Evolutionary conservation across 345 rosid species (phyloP), one percentile per base, ranked within the genome.

Genomic region (Carallia pectinifolia): DNA sequence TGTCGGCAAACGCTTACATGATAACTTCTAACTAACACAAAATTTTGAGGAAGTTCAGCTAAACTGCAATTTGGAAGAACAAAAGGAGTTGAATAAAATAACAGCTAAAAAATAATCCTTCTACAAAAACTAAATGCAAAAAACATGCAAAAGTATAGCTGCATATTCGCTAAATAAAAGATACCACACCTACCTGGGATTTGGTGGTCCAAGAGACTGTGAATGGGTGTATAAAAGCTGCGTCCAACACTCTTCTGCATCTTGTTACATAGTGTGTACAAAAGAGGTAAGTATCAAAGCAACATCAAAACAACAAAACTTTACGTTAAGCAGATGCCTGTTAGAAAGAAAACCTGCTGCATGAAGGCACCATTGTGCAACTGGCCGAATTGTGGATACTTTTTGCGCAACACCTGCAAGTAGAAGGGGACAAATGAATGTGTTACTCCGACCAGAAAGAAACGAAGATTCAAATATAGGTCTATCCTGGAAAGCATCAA

Each of bases 191-290:
- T 74, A 84, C 96, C 83, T 81, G 79, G 85, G 72, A 77, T 68
- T 77, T 27, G 89, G 83, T 65, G 96, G 65, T 77, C 87, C 74
- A 39, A 95, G 90, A 66, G 97, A 88, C 79, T 86, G 99, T 19
- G 99, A 92, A 76, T 90, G 96, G 10, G 97, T 92, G 82, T 88
- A 90, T 48, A 95, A 72, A 74, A 95, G 90, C 71, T 92, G 99
- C 13, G 96, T 84, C 99, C 99, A 95, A 80, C 99, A 95, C 80
- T 92, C 99, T 80, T 95, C 99, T 71, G 98, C 98, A 82, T 92
- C 99, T 97, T 95, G 86, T 75, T 58, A 66, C 9, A 63, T 5
- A 78, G 47, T 74, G 61, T 70, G 44, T 62, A 29, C 47, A 13
- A 54, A 7, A 78, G 15, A 52, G 55, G 69, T 67, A 58, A 74